Evolutionary conservation across 345 rosid genomes (phyloP).

Genomic region (Euphorbia pulcherrima): DNA sequence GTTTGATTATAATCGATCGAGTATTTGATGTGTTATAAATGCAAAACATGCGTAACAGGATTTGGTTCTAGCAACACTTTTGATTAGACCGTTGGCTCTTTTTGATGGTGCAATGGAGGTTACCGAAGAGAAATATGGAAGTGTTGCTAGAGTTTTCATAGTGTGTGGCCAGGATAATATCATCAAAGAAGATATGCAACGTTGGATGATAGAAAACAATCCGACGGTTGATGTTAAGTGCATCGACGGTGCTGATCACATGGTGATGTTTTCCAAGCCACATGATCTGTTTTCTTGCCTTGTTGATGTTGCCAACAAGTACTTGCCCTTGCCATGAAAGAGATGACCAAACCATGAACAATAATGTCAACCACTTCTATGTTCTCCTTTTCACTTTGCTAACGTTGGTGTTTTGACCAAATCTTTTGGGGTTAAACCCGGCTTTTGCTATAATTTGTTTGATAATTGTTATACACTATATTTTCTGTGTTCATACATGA

Average conservation of each 20-base stretch:
- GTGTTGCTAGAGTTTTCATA: constrained; percentile 18
- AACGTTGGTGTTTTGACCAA: no score
- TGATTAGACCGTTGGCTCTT: constrained; percentile 6
- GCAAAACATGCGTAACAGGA: constrained; percentile 20
- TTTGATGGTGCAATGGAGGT: not conserved
- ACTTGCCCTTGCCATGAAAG: not conserved
- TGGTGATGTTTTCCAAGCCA: constrained; percentile 35
- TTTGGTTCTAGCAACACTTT: constrained; percentile 14
- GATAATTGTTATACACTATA: no score
- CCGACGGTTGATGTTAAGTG: constrained; percentile 19
- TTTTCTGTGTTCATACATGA: no score
- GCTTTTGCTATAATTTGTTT: no score
- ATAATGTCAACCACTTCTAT: no score
- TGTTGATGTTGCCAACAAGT: constrained; percentile 18
- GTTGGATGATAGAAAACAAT: constrained; percentile 16
- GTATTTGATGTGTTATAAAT: no score
- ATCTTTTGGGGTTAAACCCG: no score
- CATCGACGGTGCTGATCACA: constrained; percentile 23
- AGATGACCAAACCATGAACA: no score
- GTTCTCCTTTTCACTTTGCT: no score
- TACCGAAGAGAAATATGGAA: constrained; percentile 22
- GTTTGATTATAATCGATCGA: no score
- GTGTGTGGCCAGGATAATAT: constrained; percentile 22
- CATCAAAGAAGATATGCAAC: constrained; percentile 6
- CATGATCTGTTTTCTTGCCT: constrained; percentile 8